Evolutionary conservation across 2,329 filamentous ascomycete species (phyloP).

Genomic region (Fusarium citri): DNA sequence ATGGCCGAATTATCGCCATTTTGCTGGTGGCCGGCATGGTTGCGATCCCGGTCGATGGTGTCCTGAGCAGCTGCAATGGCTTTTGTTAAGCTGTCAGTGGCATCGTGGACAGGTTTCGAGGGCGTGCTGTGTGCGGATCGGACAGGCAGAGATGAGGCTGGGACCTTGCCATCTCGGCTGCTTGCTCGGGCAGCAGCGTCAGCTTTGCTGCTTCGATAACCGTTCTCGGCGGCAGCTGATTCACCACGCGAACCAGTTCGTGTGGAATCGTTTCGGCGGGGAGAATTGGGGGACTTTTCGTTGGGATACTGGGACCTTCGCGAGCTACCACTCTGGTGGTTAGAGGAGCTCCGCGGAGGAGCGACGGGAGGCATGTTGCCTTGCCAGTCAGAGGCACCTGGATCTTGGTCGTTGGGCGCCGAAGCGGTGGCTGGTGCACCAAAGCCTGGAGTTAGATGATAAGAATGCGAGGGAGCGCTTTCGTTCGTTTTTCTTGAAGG

Average conservation of each 20-base stretch:
- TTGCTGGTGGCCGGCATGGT: slow-evolving; percentile 43
- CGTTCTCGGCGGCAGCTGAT: slow-evolving; percentile 46
- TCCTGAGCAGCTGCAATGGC: slow-evolving; percentile 63
- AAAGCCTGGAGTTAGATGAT: slow-evolving; percentile 58
- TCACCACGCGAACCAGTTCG: slow-evolving; percentile 52
- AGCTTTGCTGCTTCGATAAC: slow-evolving; percentile 49
- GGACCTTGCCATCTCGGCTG: slow-evolving; percentile 55
- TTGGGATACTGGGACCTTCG: slow-evolving; percentile 59
- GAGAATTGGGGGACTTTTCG: slow-evolving; percentile 58
- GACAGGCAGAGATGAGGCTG: slow-evolving; percentile 57
- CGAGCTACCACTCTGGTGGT: slow-evolving; percentile 58
- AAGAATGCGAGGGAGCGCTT: slow-evolving; percentile 55
- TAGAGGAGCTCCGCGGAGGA: slow-evolving; percentile 85
- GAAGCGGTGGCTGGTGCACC: slow-evolving; percentile 60
- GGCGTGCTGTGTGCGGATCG: slow-evolving; percentile 59
- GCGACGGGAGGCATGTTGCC: slow-evolving; percentile 76
- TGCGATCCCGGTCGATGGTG: slow-evolving; percentile 46
- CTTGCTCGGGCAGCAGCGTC: slow-evolving; percentile 56
- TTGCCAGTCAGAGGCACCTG: slow-evolving; percentile 62
- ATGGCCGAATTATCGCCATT: slow-evolving; percentile 56
- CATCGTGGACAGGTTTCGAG: slow-evolving; percentile 74
- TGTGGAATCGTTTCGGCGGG: slow-evolving; percentile 55
- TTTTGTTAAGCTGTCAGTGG: slow-evolving; percentile 82
- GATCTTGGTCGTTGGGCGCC: slow-evolving; percentile 56
- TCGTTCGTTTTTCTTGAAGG: slow-evolving; percentile 64